Base-by-base conservation (phyloP, 1,139 yeast species). In the Saccharomyces hybrid region DNA sequence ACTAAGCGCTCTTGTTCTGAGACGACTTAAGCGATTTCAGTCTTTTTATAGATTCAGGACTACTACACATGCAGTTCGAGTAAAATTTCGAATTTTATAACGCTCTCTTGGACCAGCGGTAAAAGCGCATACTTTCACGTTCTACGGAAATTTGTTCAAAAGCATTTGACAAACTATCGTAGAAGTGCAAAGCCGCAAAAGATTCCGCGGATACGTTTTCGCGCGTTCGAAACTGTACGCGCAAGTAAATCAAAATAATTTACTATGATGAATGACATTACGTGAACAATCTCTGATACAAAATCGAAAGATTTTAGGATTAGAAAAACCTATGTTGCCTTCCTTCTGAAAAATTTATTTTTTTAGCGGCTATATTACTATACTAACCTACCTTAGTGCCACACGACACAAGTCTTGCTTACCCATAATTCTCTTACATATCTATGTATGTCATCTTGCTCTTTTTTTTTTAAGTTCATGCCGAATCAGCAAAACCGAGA, bases 231-330 rank as follows among this genome's bases (percentile, higher is more conserved):
- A 38, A 16, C 44, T 38, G 2, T 9, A 25, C n/a, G 23, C 6
- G 44, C 44, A 2, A 11, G 13, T 7, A 16, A 16, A 38, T 3
- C 5, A 8, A 16, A 16, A 16, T 34, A 34, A 38, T 16, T 25
- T 25, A 46, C 47, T 27, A 58, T 68, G 72, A 68, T 68, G 72
- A 68, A 63, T 61, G 64, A 67, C 66, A 61, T 61, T 60, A 56
- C 60, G 72, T 69, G 72, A 69, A 69, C 72, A 69, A 69, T 69
- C 72, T 69, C 71, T 69, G 72, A 68, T 52, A 54, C 55, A 57
- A 55, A 60, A 56, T 57, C 60, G 54, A 52, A 54, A 51, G 57
- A 54, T 61, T 60, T 56, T 57, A 61, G 59, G 71, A 68, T 67
- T 68, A 67, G 62, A 68, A 69, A 67, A 61, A 51, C 42, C 58